phyloP scores from a whole-genome alignment of 2,329 filamentous ascomycete species.

The Monosporascus sp. region DNA sequence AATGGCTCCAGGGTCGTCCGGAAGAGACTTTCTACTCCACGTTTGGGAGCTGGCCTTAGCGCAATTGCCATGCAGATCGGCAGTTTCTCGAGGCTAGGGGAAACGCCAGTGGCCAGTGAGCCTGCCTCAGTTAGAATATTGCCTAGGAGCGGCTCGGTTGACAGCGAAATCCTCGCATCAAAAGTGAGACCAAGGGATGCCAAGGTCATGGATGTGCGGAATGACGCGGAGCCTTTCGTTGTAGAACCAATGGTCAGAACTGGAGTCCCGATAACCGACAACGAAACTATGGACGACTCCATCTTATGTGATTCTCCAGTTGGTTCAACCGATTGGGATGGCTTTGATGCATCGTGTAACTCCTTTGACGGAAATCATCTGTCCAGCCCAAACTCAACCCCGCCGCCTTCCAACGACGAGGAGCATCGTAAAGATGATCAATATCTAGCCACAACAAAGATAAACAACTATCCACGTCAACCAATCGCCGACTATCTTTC shows the following conservation, averaged over 20 bases:
- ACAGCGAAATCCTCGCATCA: neutral
- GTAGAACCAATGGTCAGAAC: neutral
- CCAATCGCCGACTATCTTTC: neutral
- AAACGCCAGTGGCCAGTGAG: neutral
- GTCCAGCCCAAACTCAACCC: neutral
- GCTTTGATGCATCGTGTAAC: neutral
- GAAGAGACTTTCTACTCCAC: constrained; percentile 13
- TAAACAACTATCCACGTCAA: neutral
- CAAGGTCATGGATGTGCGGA: too few relatives aligned
- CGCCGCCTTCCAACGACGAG: neutral
- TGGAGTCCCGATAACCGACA: neutral
- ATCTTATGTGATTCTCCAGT: neutral
- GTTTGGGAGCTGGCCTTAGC: constrained; percentile 18
- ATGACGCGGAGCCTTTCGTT: neutral
- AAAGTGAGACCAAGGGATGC: too few relatives aligned
- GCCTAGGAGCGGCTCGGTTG: neutral
- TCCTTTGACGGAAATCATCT: neutral
- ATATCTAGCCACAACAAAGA: neutral
- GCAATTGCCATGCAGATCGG: constrained; percentile 1
- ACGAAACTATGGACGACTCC: neutral
- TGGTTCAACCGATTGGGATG: neutral
- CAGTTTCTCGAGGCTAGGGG: neutral
- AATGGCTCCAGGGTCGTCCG: constrained; percentile 16
- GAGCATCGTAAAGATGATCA: neutral
- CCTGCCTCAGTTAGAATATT: neutral